Percentiles rank a stretch among this genome's conserved stretches.
Evolutionary conservation across 2,329 filamentous ascomycete genomes (phyloP).

Genomic region (Aspergillus nomiae): DNA sequence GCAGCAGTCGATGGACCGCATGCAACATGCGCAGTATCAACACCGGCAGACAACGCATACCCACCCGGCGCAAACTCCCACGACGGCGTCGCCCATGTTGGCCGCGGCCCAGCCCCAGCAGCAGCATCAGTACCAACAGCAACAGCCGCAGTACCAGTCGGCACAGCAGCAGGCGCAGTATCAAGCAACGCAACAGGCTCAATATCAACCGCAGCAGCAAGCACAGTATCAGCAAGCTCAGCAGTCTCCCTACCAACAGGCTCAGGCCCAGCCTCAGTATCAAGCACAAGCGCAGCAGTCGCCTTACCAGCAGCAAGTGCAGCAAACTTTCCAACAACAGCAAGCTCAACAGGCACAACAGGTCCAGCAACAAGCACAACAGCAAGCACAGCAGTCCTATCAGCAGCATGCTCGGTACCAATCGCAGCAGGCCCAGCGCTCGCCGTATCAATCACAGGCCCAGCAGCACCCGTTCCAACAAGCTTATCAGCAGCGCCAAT

Average conservation of each 20-base stretch:
- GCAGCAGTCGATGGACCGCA: conserved; percentile 33
- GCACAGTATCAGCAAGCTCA: conserved; percentile 16
- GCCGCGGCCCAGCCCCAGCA: conserved; percentile 22
- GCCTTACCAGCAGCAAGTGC: conserved; percentile 17
- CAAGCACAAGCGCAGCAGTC: conserved; percentile 18
- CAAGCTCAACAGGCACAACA: conserved; percentile 21
- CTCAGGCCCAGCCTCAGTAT: conserved; percentile 23
- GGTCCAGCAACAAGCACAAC: conserved; percentile 17
- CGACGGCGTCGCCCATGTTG: conserved; percentile 24
- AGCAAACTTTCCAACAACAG: conserved; percentile 19
- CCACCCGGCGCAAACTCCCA: conserved; percentile 16
- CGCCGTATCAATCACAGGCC: conserved; percentile 17
- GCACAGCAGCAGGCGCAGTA: neutral
- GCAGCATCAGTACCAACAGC: conserved; percentile 11
- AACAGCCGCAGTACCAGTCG: conserved; percentile 1
- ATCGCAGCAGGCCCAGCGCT: conserved; percentile 20
- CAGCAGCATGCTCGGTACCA: conserved; percentile 19
- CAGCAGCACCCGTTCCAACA: conserved; percentile 23
- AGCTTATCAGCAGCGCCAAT: conserved; percentile 21
- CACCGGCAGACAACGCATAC: conserved; percentile 22
- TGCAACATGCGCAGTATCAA: conserved; percentile 33
- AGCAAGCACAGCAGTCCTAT: conserved; percentile 21
- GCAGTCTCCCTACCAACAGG: conserved; percentile 19
- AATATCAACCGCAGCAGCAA: conserved; percentile 10
- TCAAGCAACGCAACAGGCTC: conserved; percentile 4